Base-by-base conservation (phyloP, 2,329 filamentous ascomycete genomes). In the Hymenoscyphus fructigenus region DNA sequence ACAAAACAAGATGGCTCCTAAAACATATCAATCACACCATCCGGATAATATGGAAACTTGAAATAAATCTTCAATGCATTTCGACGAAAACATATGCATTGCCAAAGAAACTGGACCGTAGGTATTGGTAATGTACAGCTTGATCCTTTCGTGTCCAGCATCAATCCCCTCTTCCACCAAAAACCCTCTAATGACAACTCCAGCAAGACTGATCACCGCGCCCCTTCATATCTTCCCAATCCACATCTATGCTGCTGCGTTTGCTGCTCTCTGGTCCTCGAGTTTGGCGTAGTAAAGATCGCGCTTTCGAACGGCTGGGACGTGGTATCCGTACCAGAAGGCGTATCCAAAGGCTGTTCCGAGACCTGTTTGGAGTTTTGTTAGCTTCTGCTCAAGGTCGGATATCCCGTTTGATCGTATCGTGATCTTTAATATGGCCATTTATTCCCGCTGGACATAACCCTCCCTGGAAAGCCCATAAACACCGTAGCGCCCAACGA, bases 301-400 rank as follows among this genome's bases (percentile, higher is more conserved):
- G 64, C 78, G 77, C 62, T 71, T 71, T 67, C 75, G 76, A 66
- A 79, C 76, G 5, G 75, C 72, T 64, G 78, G 78, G 57, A 79
- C 71, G 70, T 84, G 82, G 71, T 79, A 79, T 65, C 78, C 79
- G 74, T 75, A 75, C 84, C 84, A 86, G 77, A 79, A 86, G 72
- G 78, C 77, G 75, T 85, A 85, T 73, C 83, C 84, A 70, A 76
- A 75, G 64, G 82, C 76, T 67, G 79, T 77, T 73, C 84, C 84
- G 75, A 86, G 82, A 78, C 84, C 84, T 86, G 50, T 57, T 53
- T 7, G 38, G 23, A 14, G 57, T 3, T n/a, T n/a, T 20, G 38
- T 60, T 32, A 60, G 41, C 41, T 32, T 60, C 15, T 29, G 2
- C 23, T n/a, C 20, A 23, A 50, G 9, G 9, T 12, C n/a, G 9